Evolutionary conservation across 2,329 filamentous ascomycete species (phyloP), one percentile per base, ranked within the genome.

Genomic region (Neofusicoccum laricinum): DNA sequence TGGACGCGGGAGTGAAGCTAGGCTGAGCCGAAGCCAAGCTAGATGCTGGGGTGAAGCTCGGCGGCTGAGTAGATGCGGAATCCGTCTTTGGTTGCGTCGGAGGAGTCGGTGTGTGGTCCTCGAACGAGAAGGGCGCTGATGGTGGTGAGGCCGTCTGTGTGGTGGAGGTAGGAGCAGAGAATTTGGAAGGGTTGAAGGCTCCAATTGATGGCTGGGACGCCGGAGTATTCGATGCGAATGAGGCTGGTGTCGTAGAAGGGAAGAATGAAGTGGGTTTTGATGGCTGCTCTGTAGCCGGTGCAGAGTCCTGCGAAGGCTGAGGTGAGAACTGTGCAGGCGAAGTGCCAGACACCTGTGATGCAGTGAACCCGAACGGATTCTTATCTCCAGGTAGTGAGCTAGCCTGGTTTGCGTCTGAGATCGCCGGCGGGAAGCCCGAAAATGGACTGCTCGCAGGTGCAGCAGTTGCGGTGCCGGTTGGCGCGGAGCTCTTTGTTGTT

Each of bases 121-220:
- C 21, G 25, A 63, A n/a, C 5, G 49, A 25, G 21, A 46, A 63
- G 4, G 30, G 32, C 15, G 51, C 6, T 14, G 25, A n/a, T 38
- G 21, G 10, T 25, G 21, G 19, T n/a, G 50, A 36, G 41, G 30
- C 10, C 1, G 51, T 10, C 36, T 58, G 32, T 1, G 14, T 21
- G 36, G 36, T 17, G 15, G 51, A 58, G 14, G 49, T 32, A 4
- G 41, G 43, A 12, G 62, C 38, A 46, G 61, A 57, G 10, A 46
- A 48, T 48, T 64, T 64, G 19, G 50, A 41, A 19, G 62, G 51
- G 30, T 64, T 64, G 43, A 64, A 64, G 4, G 51, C 50, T 25
- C 62, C 62, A 36, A 49, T 32, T 11, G 62, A 58, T 19, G 62
- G 43, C 15, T 49, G 32, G 4, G 14, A 19, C 15, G 62, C 15